Evolutionary conservation across 192 early-diverging fungal species (phyloP), one percentile per base, ranked within the genome.

Genomic region (Martensiomyces pterosporus): DNA sequence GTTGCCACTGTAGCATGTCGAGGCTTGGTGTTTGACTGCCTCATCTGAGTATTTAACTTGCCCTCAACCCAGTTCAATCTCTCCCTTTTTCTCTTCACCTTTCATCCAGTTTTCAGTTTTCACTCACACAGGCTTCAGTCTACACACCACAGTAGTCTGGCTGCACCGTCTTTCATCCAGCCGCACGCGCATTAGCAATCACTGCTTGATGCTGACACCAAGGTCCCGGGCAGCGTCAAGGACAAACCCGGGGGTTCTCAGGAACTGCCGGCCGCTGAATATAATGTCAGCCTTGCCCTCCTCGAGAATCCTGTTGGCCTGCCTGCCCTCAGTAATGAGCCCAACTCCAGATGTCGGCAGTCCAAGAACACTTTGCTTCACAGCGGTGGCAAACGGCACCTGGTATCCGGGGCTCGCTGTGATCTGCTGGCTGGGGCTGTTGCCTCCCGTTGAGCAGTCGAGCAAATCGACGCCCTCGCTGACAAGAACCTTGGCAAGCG

Each of bases 361-460:
- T 2, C 69, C 81, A 4, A 77, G 76, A 8, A 71, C 79, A 2
- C 76, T 64, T 41, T 78, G 62, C 53, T 78, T 84, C 49, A 91
- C 61, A 1, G 60, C 53, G 18, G 82, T 67, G 0, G 89, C 64
- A 51, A 89, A 87, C 2, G 82, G 84, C 14, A 91, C 89, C 47
- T 84, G 86, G 73, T 82, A 87, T 1, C 65, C 66, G 7, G 64
- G 70, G 1, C 29, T 50, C 15, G 76, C 33, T 2, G 61, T 36
- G 35, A 84, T 80, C 39, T 69, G 46, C 42, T 81, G 79, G 42
- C 43, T 37, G 10, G 85, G 77, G 17, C 73, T 75, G 54, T 75
- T 85, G 10, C 87, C 94, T 27, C 88, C 88, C 2, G 83, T 77
- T 4, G 91, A 94, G 43, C 78, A 77, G 57, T 96, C 90, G 24